Conservation (phyloP, 2,329 filamentous ascomycete genomes). For the Periconia digitata region DNA sequence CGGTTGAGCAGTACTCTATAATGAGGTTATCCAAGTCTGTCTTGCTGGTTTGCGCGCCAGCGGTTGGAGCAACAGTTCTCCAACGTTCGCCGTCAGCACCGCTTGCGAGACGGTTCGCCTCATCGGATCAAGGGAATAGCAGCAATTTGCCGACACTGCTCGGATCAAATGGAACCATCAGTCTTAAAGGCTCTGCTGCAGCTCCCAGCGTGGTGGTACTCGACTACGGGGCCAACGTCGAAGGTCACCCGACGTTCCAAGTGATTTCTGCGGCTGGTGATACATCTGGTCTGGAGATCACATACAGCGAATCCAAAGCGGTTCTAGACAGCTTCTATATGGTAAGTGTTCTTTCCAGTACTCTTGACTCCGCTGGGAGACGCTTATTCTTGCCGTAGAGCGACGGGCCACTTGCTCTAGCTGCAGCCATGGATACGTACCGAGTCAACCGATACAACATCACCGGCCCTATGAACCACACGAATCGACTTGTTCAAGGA, state of each 20-base stretch:
- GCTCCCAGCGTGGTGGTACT: conserved; percentile 6
- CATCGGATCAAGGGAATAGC: neutral
- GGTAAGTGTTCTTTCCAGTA: neutral
- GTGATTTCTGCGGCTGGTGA: conserved; percentile 13
- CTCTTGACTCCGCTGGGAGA: neutral
- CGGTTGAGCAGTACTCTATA: no score
- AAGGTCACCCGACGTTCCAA: conserved; percentile 18
- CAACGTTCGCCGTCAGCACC: no score
- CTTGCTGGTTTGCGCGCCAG: no score
- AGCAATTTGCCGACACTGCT: neutral
- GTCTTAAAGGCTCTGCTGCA: neutral
- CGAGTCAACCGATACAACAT: conserved; percentile 41
- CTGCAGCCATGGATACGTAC: conserved; percentile 44
- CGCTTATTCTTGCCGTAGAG: conserved; percentile 11
- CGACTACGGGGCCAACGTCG: conserved; percentile 16
- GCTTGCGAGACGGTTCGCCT: no score
- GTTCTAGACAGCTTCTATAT: conserved; percentile 5
- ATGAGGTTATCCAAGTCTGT: no score
- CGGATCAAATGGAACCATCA: neutral
- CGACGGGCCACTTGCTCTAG: conserved; percentile 38
- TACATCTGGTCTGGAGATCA: conserved; percentile 8
- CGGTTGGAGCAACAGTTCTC: no score
- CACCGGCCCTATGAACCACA: conserved; percentile 18
- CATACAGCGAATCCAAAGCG: conserved; percentile 6
- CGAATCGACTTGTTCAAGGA: conserved; percentile 42